Evolutionary conservation across 768 basidiomycete species (phyloP).

Genomic region (Amanita molliuscula): DNA sequence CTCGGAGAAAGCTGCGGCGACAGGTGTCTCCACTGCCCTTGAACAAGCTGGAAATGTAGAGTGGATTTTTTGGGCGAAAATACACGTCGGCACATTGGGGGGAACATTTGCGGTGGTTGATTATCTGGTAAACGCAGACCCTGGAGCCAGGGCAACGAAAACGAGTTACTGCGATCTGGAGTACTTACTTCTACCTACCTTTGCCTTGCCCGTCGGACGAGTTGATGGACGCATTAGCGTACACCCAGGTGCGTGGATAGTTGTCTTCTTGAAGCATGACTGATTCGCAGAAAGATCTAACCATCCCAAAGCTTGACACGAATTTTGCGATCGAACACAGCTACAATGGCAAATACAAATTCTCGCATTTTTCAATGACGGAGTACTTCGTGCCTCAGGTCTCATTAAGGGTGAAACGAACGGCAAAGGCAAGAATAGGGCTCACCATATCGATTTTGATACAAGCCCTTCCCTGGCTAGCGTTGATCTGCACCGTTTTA

Average conservation of each 20-base stretch:
- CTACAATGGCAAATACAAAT: background rate
- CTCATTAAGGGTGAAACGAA: conserved; percentile 9
- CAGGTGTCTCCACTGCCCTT: conserved; percentile 29
- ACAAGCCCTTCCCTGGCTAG: conserved; percentile 1
- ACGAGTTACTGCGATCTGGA: conserved; percentile 27
- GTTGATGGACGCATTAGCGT: conserved; percentile 52
- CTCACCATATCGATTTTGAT: background rate
- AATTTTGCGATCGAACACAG: conserved; percentile 1
- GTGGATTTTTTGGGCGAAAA: conserved; percentile 58
- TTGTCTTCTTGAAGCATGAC: conserved; percentile 4
- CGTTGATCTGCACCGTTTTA: background rate
- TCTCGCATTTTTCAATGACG: conserved; percentile 5
- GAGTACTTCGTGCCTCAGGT: conserved; percentile 8
- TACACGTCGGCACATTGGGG: conserved; percentile 41
- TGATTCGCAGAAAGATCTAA: conserved; percentile 24
- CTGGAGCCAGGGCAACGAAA: conserved; percentile 6
- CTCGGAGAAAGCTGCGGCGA: conserved; percentile 21
- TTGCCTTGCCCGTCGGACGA: conserved; percentile 55
- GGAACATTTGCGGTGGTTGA: conserved; percentile 49
- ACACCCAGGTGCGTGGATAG: conserved; percentile 34
- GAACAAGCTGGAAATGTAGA: conserved; percentile 45
- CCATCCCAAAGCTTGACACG: conserved; percentile 26
- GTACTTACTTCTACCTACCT: conserved; percentile 56
- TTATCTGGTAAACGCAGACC: conserved; percentile 43
- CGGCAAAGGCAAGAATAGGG: background rate